These are phyloP conservation scores for Microthlaspi erraticum DNA, from an alignment of 345 rosid genomes.

Conservation along the genomic window DNA sequence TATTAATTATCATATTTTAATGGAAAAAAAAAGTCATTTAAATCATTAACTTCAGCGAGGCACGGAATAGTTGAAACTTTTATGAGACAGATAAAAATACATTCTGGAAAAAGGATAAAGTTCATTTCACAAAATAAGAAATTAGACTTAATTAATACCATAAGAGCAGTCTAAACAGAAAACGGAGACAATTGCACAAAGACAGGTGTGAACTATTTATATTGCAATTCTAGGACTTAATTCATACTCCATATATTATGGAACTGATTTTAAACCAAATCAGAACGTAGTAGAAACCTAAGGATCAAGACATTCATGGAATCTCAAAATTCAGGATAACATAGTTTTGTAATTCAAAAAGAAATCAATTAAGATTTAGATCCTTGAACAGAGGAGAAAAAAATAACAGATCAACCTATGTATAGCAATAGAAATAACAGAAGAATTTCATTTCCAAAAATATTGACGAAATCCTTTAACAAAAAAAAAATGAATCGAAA, in stretches of 20 bases:
- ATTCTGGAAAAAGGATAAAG: neutral
- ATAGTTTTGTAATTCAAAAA: neutral
- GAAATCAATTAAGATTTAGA: neutral
- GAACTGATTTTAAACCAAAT: neutral
- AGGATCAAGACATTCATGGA: conserved; percentile 6
- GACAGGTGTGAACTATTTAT: neutral
- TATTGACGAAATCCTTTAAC: no score
- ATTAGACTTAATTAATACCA: neutral
- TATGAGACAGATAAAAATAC: neutral
- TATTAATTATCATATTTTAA: no score
- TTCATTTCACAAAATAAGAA: no score
- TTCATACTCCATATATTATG: no score
- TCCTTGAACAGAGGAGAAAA: neutral
- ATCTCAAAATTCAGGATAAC: neutral
- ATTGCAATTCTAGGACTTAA: conserved; percentile 1
- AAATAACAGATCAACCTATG: conserved; percentile 5
- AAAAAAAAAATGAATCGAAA: neutral
- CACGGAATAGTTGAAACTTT: neutral
- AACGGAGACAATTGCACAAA: neutral
- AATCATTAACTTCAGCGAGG: no score
- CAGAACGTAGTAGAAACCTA: conserved; percentile 4
- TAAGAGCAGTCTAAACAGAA: neutral
- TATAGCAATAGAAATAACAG: neutral
- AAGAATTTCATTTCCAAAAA: neutral
- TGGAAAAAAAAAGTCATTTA: no score